phyloP scores from a whole-genome alignment of 257 asterid species.

The Petunia secreta region DNA sequence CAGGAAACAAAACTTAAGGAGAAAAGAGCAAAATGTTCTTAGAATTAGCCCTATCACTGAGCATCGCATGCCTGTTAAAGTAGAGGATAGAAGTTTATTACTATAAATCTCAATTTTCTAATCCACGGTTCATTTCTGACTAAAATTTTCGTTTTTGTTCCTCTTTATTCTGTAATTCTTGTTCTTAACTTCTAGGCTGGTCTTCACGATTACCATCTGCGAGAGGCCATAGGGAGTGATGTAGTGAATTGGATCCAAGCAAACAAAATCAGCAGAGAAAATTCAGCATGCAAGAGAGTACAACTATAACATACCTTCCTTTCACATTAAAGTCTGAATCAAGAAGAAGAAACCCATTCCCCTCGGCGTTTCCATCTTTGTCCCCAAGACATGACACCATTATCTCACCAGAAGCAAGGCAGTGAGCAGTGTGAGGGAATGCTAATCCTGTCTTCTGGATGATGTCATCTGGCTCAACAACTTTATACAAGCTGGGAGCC shows the following conservation, averaged over 20 bases:
- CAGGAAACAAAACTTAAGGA: neutral
- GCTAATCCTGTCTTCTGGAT: slow-evolving; percentile 88
- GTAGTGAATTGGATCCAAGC: neutral
- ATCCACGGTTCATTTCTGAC: neutral
- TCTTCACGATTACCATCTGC: neutral
- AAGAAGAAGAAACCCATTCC: slow-evolving; percentile 91
- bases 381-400: slow-evolving; percentile 98
- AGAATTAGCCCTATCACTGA: neutral
- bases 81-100: neutral
- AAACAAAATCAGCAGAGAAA: neutral
- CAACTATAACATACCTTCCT: slow-evolving; percentile 66
- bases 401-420: slow-evolving; percentile 97
- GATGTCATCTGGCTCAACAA: slow-evolving; percentile 76
- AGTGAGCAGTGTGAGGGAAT: slow-evolving; percentile 94
- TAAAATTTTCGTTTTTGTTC: neutral
- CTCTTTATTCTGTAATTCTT: neutral
- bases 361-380: slow-evolving; percentile 93
- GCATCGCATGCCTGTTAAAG: neutral
- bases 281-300: neutral
- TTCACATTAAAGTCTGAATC: slow-evolving; percentile 90
- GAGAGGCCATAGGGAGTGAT: neutral
- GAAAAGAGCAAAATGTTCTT: neutral
- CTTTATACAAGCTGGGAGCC: slow-evolving; percentile 78
- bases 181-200: neutral
- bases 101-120: neutral